Conservation (phyloP, 345 rosid genomes). For the Kandelia obovata region DNA sequence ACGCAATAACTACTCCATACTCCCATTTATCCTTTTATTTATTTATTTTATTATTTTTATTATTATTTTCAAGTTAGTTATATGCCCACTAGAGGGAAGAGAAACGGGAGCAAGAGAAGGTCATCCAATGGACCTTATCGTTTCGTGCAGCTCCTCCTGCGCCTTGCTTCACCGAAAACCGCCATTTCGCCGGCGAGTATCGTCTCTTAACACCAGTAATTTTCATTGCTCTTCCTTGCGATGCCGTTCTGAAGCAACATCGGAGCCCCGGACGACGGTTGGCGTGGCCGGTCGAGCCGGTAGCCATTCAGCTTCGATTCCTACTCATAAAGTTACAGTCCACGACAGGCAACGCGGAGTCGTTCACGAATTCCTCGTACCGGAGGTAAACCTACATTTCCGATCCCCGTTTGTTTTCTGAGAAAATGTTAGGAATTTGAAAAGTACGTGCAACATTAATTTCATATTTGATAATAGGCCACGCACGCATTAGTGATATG, state of each 20-base stretch:
- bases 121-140: conserved; percentile 47
- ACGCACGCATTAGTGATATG: too few relatives aligned
- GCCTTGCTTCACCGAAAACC: conserved; percentile 21
- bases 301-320: conserved; percentile 35
- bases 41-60: too few relatives aligned
- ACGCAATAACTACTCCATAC: too few relatives aligned
- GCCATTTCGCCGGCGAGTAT: conserved; percentile 16
- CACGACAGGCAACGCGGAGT: conserved; percentile 79
- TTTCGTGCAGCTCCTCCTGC: conserved; percentile 32
- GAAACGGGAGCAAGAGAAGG: too few relatives aligned
- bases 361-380: conserved; percentile 77
- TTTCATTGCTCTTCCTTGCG: conserved; percentile 12
- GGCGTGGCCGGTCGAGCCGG: conserved; percentile 32
- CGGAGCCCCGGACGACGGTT: conserved; percentile 49
- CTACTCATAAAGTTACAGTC: conserved; percentile 77
- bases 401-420: conserved; percentile 5
- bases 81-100: not conserved
- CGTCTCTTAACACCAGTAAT: conserved; percentile 13
- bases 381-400: conserved; percentile 49
- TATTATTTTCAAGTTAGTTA: too few relatives aligned
- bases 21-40: too few relatives aligned
- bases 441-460: too few relatives aligned
- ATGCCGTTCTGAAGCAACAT: conserved; percentile 30
- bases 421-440: not conserved
- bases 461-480: not conserved